Base-by-base conservation (phyloP, 257 asterid genomes). In the Rubia yunnanensis region DNA sequence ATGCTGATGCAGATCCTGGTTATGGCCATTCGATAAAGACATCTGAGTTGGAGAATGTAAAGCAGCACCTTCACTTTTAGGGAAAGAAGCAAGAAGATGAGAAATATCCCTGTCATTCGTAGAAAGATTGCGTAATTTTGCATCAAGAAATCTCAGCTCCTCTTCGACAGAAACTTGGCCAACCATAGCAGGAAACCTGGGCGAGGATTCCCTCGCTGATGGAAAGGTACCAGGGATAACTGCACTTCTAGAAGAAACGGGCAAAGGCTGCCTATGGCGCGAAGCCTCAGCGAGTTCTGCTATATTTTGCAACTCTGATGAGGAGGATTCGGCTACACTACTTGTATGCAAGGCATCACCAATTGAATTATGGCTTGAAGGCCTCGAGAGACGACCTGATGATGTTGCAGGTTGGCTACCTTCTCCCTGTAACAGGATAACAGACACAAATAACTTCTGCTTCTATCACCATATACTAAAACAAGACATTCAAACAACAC, bases 371-470 rank as follows among this genome's bases (percentile, higher is more conserved):
- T 71, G 86, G 74, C 92, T 87, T 31, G 88, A 65, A 17, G 91
- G 60, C 52, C 79, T 83, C 17, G 96, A 83, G 26, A 79, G 76
- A 67, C 71, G 67, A 70, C 70, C 52, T 0, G 67, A 63, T n/a
- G 89, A 73, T 63, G 63, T 52, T 54, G 67, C 66, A 15, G 80
- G 73, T 24, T 85, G 91, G 59, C 78, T 72, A 64, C 36, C 69
- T 67, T 85, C 90, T 77, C 83, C 96, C 96, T 92, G 88, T 49
- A 73, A 72, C 69, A n/a, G 26, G 27, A 1, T 30, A 22, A 68
- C 6, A 10, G 10, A 46, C 56, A 26, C 22, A 3, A 44, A 44
- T 26, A 15, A 3, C 56, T 24, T 13, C 50, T 15, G n/a, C n/a
- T n/a, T n/a, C n/a, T n/a, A n/a, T n/a, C n/a, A n/a, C n/a, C n/a